A percentile compares a stretch with the other conserved stretches of the same genome.
phyloP scores from a whole-genome alignment of 768 basidiomycete genomes.

The Vararia minispora region DNA sequence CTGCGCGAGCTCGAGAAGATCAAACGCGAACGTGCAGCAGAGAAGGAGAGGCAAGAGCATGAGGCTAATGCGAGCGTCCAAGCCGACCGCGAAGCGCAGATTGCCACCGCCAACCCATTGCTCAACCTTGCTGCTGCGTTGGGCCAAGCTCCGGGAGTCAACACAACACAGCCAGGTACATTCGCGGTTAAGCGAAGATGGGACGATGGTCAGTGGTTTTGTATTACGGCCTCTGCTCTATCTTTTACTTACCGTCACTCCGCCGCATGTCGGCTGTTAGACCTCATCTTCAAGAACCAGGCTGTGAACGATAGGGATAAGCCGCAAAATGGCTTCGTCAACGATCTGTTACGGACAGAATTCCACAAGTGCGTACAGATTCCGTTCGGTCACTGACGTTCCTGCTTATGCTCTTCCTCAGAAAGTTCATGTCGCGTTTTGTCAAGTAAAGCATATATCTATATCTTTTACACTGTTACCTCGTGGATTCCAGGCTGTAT shows the following conservation, averaged over 20 bases:
- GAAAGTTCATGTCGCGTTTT: constrained; percentile 90
- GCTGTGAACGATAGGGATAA: constrained; percentile 62
- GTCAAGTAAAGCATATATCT: constrained; percentile 48
- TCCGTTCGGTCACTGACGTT: neutral
- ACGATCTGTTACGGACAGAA: constrained; percentile 88
- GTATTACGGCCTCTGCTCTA: constrained; percentile 4
- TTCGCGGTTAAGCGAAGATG: constrained; percentile 90
- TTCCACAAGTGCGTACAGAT: constrained; percentile 89
- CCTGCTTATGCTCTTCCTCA: constrained; percentile 18
- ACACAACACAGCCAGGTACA: constrained; percentile 66
- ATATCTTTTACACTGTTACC: too few relatives aligned
- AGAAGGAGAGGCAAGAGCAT: constrained; percentile 72
- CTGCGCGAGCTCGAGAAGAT: constrained; percentile 98
- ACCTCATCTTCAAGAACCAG: constrained; percentile 98
- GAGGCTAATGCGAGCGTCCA: constrained; percentile 56
- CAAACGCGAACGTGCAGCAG: constrained; percentile 90
- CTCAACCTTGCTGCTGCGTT: constrained; percentile 88
- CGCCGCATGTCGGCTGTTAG: constrained; percentile 27
- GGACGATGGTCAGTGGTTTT: constrained; percentile 68
- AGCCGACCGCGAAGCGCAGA: constrained; percentile 64
- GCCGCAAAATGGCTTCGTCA: constrained; percentile 75
- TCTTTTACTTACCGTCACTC: constrained; percentile 3
- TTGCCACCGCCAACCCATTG: constrained; percentile 81
- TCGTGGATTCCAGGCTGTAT: too few relatives aligned
- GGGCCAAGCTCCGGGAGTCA: constrained; percentile 63